Percentiles rank a stretch among this genome's conserved stretches.
Conservation (phyloP, 1,284 basidiomycete genomes). For the Marasmius oreades region DNA sequence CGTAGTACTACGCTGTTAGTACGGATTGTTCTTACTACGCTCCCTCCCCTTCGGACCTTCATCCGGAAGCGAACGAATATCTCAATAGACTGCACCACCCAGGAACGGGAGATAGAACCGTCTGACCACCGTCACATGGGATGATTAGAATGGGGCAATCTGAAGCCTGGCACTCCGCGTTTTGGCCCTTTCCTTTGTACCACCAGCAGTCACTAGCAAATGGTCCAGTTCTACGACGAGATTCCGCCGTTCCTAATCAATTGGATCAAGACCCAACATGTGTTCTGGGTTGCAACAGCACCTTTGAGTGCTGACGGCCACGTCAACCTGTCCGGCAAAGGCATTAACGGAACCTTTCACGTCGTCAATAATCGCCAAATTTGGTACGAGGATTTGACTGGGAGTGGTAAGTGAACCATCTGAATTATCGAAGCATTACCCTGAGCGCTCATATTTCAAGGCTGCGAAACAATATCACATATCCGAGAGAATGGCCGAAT, state of each 20-base stretch:
- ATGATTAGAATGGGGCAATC: too few relatives aligned
- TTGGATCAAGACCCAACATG: slow-evolving; percentile 48
- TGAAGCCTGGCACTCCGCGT: too few relatives aligned
- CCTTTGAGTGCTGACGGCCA: slow-evolving; percentile 48
- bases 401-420: slow-evolving; percentile 40
- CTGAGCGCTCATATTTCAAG: slow-evolving; percentile 28
- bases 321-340: slow-evolving; percentile 56
- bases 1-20: too few relatives aligned
- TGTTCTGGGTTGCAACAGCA: slow-evolving; percentile 58
- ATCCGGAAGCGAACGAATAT: too few relatives aligned
- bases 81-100: too few relatives aligned
- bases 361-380: slow-evolving; percentile 41
- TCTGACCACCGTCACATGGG: too few relatives aligned
- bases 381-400: slow-evolving; percentile 57
- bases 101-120: too few relatives aligned
- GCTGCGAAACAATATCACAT: slow-evolving; percentile 57
- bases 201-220: slow-evolving; percentile 16
- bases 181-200: background rate
- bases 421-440: background rate
- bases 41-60: too few relatives aligned
- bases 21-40: too few relatives aligned
- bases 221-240: slow-evolving; percentile 46
- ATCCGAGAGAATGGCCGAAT: slow-evolving; percentile 55
- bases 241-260: slow-evolving; percentile 41
- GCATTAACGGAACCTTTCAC: slow-evolving; percentile 44